A percentile compares a stretch with the other conserved stretches of the same genome.
Evolutionary conservation across 148 eudicot species (phyloP).

Genomic region (Suaeda aralocaspica): DNA sequence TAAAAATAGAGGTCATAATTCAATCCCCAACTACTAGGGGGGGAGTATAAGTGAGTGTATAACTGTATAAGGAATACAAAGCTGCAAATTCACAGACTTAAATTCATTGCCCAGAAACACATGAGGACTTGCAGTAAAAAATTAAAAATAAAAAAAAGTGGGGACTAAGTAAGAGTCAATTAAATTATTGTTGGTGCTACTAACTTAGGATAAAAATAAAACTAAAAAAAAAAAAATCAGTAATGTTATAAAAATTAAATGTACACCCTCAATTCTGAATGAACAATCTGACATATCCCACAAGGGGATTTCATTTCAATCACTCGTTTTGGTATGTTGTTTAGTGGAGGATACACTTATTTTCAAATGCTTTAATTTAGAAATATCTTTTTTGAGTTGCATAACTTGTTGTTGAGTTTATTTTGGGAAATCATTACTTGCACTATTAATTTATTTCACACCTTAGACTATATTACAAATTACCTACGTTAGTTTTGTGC

Average conservation of each 20-base stretch:
- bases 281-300: conserved; percentile 16
- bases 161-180: too few relatives aligned
- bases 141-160: conserved; percentile 20
- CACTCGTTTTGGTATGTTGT: conserved; percentile 2
- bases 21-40: too few relatives aligned
- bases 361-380: not conserved
- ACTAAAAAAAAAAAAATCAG: too few relatives aligned
- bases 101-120: conserved; percentile 30
- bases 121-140: conserved; percentile 25
- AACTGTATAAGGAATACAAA: not conserved
- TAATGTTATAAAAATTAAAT: too few relatives aligned
- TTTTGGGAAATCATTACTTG: conserved; percentile 3
- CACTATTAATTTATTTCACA: too few relatives aligned
- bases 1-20: too few relatives aligned
- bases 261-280: conserved; percentile 24
- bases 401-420: not conserved
- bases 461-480: not conserved
- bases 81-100: conserved; percentile 21
- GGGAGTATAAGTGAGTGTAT: too few relatives aligned
- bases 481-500: not conserved
- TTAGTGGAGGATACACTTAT: not conserved
- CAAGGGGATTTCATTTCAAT: conserved; percentile 19
- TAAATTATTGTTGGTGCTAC: too few relatives aligned
- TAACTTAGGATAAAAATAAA: too few relatives aligned
- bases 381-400: not conserved